Base-by-base conservation (phyloP, 345 rosid genomes). In the Iberis pinnata region DNA sequence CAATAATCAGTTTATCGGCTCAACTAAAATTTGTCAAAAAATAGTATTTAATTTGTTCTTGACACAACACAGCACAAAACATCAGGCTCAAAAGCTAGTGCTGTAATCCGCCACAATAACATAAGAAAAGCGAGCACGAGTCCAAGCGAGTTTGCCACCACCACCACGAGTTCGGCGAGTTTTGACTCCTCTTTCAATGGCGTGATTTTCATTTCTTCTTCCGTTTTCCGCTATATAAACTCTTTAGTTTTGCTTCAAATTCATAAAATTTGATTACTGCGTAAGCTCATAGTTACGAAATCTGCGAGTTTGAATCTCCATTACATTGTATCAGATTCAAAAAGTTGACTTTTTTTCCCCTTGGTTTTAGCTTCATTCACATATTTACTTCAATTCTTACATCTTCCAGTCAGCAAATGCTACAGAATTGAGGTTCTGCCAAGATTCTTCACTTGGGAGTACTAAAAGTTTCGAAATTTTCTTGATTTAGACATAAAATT, bases 191-290 rank as follows among this genome's bases (percentile, higher is more conserved):
- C 16, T 48, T 22, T 48, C 49, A 3, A 22, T 64, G 44, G 51
- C 52, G 45, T 65, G 52, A 49, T 0, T 49, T 26, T 16, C 69
- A 64, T 56, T 64, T 56, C 53, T 45, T 63, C 49, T 29, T 38
- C 42, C 32, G 32, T 12, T 58, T 36, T 31, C 2, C 12, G 14
- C 47, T 48, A 14, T 36, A 13, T 15, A 9, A 4, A 35, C 4
- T 13, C 17, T 13, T 37, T 18, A 14, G 14, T 6, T 20, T 18
- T 12, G 16, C 32, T 22, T 29, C 43, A 9, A 42, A 12, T 24
- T 24, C 66, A 16, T 9, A 16, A 29, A 6, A n/a, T n/a, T n/a
- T n/a, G n/a, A n/a, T n/a, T n/a, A n/a, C n/a, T n/a, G n/a, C n/a
- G n/a, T n/a, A n/a, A n/a, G n/a, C n/a, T n/a, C n/a, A n/a, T n/a